Evolutionary conservation across 1,139 yeast species (phyloP), one percentile per base, ranked within the genome.

Genomic region (Pichia inconspicua): DNA sequence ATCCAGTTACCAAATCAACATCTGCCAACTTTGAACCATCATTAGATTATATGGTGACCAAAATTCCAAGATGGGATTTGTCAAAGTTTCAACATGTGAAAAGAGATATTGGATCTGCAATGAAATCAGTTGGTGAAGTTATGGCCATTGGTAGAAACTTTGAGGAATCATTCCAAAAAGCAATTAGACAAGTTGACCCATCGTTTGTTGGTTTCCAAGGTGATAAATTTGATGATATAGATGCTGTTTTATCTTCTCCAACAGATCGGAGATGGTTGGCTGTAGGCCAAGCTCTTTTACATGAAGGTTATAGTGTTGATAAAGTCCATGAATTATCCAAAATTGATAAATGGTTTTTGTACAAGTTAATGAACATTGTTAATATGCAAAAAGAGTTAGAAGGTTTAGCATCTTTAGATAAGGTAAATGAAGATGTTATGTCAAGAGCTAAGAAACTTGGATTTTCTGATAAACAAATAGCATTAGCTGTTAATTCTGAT

Each of bases 81-180:
- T 72, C 92, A 55, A 92, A 92, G 74, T 92, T 92, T 75, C 94
- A 87, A 67, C 95, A 88, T 64, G 97, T 90, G 53, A 84, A 87
- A 67, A 81, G 95, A 67, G 89, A 84, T 59, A 84, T 90, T 65
- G 96, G 96, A 42, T 87, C 96, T 30, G 82, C 97, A 45, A 92
- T 92, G 98, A 92, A 92, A 71, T 90, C 97, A 43, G 98, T 92
- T 51, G 98, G 98, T 68, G 98, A 92, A 71, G 98, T 92, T 53
- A 92, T 92, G 98, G 95, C 97, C 48, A 92, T 92, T 65, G 98
- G 98, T 63, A 84, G 98, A 72, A 92, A 82, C 60, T 92, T 90
- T 65, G 98, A 92, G 72, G 98, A 92, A 70, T 86, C 97, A 15
- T 84, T 92, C 77, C 98, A 92, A 72, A 92, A 92, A 75, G 98